Percentiles rank a stretch among this genome's conserved stretches.
These are phyloP conservation scores for Endothia cerciana DNA, from an alignment of 2,329 filamentous ascomycete genomes.

Conservation along the genomic window DNA sequence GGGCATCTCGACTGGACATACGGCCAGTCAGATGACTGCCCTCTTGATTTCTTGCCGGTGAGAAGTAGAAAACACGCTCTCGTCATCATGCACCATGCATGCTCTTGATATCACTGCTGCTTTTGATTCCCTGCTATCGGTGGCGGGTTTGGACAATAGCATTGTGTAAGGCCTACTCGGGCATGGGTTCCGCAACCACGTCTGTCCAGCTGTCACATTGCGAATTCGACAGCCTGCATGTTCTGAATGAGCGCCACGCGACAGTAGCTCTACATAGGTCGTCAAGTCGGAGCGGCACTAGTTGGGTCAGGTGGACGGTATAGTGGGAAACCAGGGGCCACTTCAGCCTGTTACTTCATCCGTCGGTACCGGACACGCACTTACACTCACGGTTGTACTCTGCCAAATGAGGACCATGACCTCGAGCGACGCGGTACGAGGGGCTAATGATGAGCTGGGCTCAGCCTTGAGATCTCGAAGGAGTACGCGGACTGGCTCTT, in stretches of 20 bases:
- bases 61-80: conserved; percentile 10
- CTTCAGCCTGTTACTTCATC: background rate
- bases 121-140: background rate
- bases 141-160: background rate
- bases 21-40: conserved; percentile 4
- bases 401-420: background rate
- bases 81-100: conserved; percentile 18
- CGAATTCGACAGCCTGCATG: conserved; percentile 14
- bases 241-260: conserved; percentile 4
- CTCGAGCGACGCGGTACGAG: background rate
- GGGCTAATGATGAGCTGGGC: background rate
- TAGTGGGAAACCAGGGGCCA: conserved; percentile 2
- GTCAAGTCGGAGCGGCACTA: conserved; percentile 13
- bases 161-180: conserved; percentile 7
- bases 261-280: background rate
- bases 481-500: conserved; percentile 10
- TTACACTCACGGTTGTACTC: background rate
- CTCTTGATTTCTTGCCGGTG: background rate
- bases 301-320: conserved; percentile 20
- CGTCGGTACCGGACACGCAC: background rate
- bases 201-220: conserved; percentile 5
- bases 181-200: conserved; percentile 12
- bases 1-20: background rate
- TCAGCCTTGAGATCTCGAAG: background rate
- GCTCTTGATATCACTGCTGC: background rate